These are phyloP conservation scores for Chloris gayana DNA, from an alignment of 176 grass and related monocot species.

Conservation along the genomic window DNA sequence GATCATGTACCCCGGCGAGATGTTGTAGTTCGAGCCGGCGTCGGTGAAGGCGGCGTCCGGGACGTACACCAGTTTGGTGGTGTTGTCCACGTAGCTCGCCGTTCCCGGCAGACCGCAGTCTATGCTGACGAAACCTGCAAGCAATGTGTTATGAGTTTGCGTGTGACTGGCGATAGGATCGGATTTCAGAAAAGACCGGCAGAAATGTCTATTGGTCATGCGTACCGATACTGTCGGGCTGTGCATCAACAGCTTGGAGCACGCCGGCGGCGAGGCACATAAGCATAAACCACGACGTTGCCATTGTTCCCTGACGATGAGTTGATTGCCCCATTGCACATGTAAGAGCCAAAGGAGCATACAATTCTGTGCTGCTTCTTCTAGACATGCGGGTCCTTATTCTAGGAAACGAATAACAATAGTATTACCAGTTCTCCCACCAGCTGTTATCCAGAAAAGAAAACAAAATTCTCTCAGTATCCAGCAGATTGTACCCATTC, in stretches of 20 bases:
- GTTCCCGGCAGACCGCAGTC: conserved; percentile 53
- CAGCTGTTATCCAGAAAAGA: too few species aligned
- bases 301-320: conserved; percentile 28
- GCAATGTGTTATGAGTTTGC: neutral
- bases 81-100: conserved; percentile 29
- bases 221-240: conserved; percentile 39
- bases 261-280: conserved; percentile 17
- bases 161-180: neutral
- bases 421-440: too few species aligned
- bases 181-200: too few species aligned
- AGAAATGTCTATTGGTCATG: too few species aligned
- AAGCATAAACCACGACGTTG: conserved; percentile 13
- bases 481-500: neutral
- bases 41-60: conserved; percentile 52
- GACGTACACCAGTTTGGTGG: conserved; percentile 13
- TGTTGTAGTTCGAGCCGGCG: conserved; percentile 41
- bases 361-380: neutral
- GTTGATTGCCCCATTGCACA: neutral
- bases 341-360: neutral
- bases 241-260: conserved; percentile 10
- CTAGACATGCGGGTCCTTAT: too few species aligned
- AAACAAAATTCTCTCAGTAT: too few species aligned
- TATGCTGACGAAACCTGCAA: conserved; percentile 62
- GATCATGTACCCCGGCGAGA: conserved; percentile 30
- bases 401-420: neutral